A percentile compares a stretch with the other conserved stretches of the same genome.
Evolutionary conservation across 2,329 filamentous ascomycete genomes (phyloP).

Genomic region (Arthrobotrys sphaeroides): DNA sequence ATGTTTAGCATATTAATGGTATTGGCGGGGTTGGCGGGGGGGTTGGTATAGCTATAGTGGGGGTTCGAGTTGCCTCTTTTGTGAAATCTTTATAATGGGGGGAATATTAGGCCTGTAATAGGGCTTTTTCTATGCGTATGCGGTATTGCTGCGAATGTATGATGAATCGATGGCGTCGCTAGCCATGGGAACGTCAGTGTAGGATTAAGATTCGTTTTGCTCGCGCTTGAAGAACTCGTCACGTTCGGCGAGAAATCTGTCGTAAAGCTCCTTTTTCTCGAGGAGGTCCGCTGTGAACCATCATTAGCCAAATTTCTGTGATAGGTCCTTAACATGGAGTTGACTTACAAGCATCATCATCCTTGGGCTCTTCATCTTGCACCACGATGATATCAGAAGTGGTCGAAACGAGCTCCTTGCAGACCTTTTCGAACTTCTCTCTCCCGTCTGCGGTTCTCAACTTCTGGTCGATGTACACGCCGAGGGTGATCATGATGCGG

Average conservation of each 20-base stretch:
- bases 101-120: background rate
- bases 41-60: background rate
- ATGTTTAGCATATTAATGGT: slow-evolving; percentile 13
- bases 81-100: background rate
- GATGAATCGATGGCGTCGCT: background rate
- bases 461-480: slow-evolving; percentile 44
- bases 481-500: slow-evolving; percentile 38
- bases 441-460: slow-evolving; percentile 29
- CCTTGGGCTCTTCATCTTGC: slow-evolving; percentile 49
- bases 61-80: background rate
- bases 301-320: background rate
- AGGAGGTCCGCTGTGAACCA: slow-evolving; percentile 22
- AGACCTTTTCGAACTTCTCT: slow-evolving; percentile 33
- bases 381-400: slow-evolving; percentile 45
- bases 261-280: slow-evolving; percentile 48
- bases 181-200: background rate
- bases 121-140: too few relatives aligned
- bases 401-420: slow-evolving; percentile 27
- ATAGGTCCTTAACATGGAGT: background rate
- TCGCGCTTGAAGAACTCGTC: slow-evolving; percentile 50
- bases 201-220: slow-evolving; percentile 19
- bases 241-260: slow-evolving; percentile 34
- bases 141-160: background rate
- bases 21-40: slow-evolving; percentile 1
- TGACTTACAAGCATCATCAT: slow-evolving; percentile 17